These are phyloP conservation scores for Daldinia loculata DNA, from an alignment of 495 filamentous ascomycete genomes.

Conservation along the genomic window DNA sequence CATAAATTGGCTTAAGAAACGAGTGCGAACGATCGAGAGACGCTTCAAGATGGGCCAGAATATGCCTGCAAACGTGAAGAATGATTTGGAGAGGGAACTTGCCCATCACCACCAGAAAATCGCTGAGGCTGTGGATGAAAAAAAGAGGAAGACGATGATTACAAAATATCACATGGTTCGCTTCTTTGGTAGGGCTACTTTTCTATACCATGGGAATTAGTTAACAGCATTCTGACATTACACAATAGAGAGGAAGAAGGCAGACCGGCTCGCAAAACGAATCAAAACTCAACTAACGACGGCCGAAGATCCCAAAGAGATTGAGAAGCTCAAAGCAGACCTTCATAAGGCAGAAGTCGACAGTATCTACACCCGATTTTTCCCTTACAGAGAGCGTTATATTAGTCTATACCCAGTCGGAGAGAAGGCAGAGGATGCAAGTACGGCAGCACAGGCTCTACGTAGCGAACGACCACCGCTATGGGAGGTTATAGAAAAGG, in stretches of 20 bases:
- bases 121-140: slow-evolving; percentile 61
- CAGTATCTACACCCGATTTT: slow-evolving; percentile 85
- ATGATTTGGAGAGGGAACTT: slow-evolving; percentile 83
- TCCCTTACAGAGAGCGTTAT: slow-evolving; percentile 82
- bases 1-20: slow-evolving; percentile 62
- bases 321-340: slow-evolving; percentile 59
- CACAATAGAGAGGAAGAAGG: slow-evolving; percentile 82
- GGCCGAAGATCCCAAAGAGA: slow-evolving; percentile 57
- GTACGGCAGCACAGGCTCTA: slow-evolving; percentile 49
- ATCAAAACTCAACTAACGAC: slow-evolving; percentile 64
- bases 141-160: slow-evolving; percentile 74
- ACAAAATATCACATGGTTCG: slow-evolving; percentile 92
- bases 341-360: slow-evolving; percentile 80
- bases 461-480: slow-evolving; percentile 62
- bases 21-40: slow-evolving; percentile 67
- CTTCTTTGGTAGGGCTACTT: slow-evolving; percentile 74
- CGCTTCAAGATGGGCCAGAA: slow-evolving; percentile 66
- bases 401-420: slow-evolving; percentile 72
- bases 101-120: slow-evolving; percentile 78
- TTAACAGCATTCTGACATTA: background rate
- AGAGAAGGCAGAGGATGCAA: slow-evolving; percentile 44
- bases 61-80: slow-evolving; percentile 76
- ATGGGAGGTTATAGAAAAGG: slow-evolving; percentile 74
- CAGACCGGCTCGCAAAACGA: slow-evolving; percentile 71
- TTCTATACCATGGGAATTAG: background rate